Conservation (phyloP, 2,329 filamentous ascomycete genomes). For the Trichoderma sp. region DNA sequence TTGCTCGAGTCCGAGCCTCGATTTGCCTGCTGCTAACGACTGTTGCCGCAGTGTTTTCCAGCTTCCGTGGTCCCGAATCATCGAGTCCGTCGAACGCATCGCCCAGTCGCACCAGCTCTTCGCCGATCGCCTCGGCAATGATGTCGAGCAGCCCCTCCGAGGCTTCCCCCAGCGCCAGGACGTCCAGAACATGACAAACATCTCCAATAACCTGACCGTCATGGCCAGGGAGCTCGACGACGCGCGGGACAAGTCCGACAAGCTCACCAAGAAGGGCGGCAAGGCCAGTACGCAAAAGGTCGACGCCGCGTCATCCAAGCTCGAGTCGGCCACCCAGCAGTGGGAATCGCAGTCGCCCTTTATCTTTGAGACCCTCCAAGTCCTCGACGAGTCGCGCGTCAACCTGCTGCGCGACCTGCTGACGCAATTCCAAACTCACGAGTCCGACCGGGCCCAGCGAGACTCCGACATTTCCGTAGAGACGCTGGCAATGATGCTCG, state of each 20-base stretch:
- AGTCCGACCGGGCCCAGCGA: constrained; percentile 81
- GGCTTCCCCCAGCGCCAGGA: constrained; percentile 73
- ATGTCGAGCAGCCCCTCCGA: constrained; percentile 82
- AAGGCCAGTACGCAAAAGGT: constrained; percentile 76
- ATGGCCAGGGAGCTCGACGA: constrained; percentile 84
- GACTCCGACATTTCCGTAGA: constrained; percentile 72
- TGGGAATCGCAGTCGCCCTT: constrained; percentile 96
- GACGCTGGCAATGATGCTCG: constrained; percentile 77
- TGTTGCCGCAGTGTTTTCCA: constrained; percentile 72
- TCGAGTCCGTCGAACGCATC: constrained; percentile 73
- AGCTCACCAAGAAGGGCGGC: constrained; percentile 73
- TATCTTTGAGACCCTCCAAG: constrained; percentile 89
- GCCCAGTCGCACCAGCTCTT: constrained; percentile 81
- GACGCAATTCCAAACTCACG: constrained; percentile 90
- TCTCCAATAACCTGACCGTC: constrained; percentile 73
- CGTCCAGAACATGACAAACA: constrained; percentile 74
- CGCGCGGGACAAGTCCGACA: constrained; percentile 81
- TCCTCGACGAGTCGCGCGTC: constrained; percentile 81
- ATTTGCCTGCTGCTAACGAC: neutral
- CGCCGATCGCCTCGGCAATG: constrained; percentile 76
- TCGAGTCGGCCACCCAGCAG: constrained; percentile 75
- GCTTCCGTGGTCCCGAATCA: constrained; percentile 82
- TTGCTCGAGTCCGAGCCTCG: neutral
- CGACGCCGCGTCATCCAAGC: constrained; percentile 66
- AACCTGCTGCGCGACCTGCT: constrained; percentile 88